Conservation (phyloP, 176 grass and related monocot genomes). For the Juncus effusus region DNA sequence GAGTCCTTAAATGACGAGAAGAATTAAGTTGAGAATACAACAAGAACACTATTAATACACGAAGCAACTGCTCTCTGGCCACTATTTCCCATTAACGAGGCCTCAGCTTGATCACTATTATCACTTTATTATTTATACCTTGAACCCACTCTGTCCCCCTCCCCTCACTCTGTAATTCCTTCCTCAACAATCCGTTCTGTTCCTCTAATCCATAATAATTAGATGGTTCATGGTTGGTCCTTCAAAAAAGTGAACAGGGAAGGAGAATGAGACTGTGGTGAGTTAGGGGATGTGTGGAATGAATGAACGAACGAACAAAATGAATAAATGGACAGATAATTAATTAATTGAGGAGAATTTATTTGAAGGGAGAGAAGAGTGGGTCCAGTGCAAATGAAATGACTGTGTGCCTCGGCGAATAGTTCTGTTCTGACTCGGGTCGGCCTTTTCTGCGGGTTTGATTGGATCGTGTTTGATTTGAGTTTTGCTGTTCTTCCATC, state of each 20-base stretch:
- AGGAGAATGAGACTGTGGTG: conserved; percentile 22
- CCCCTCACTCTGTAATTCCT: conserved; percentile 9
- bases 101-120: conserved; percentile 51
- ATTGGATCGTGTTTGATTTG: not conserved
- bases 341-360: not conserved
- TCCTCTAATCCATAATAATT: too few relatives aligned
- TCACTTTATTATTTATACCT: conserved; percentile 74
- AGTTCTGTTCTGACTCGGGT: conserved; percentile 18
- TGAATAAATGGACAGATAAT: too few relatives aligned
- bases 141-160: conserved; percentile 63
- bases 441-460: not conserved
- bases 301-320: too few relatives aligned
- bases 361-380: not conserved
- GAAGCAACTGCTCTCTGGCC: conserved; percentile 68
- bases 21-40: conserved; percentile 30
- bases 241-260: conserved; percentile 8
- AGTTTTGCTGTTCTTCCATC: too few relatives aligned
- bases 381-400: conserved; percentile 16
- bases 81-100: conserved; percentile 79
- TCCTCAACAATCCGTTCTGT: not conserved
- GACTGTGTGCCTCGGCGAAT: not conserved
- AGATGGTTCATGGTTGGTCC: too few relatives aligned
- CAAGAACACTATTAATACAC: conserved; percentile 60
- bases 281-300: too few relatives aligned
- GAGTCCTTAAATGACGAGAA: not conserved